Percentiles rank a stretch among this genome's conserved stretches.
These are phyloP conservation scores for Trichoderma pleuroti DNA, from an alignment of 2,329 filamentous ascomycete genomes.

Conservation along the genomic window DNA sequence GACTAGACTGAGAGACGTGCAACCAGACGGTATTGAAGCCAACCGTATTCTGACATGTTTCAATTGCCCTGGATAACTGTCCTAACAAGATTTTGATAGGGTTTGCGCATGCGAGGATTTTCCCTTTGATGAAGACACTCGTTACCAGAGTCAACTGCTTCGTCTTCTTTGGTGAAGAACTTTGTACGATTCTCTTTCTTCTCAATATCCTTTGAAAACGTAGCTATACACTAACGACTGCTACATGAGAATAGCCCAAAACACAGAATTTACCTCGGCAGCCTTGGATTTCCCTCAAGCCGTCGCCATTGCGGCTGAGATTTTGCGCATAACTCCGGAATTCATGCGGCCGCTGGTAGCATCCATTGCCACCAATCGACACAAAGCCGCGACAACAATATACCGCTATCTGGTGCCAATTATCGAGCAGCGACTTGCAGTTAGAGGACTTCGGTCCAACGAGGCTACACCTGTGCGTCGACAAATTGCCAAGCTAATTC, in stretches of 20 bases:
- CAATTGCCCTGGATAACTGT: too few species aligned
- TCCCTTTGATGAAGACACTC: neutral
- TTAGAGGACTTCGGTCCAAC: neutral
- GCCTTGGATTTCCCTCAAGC: neutral
- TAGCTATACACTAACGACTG: too few species aligned
- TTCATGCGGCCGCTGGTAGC: neutral
- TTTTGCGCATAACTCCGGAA: neutral
- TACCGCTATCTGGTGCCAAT: neutral
- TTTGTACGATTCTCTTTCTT: neutral
- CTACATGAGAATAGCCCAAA: neutral
- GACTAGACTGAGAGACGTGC: neutral
- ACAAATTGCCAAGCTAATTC: neutral
- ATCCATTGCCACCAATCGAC: neutral
- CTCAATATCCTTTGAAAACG: neutral
- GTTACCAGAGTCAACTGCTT: neutral
- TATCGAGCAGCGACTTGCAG: neutral
- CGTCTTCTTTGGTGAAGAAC: neutral
- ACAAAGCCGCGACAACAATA: neutral
- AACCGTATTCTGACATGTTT: neutral
- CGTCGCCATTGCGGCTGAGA: neutral
- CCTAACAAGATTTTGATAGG: too few species aligned
- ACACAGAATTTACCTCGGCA: neutral
- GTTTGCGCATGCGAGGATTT: neutral
- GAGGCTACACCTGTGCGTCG: neutral
- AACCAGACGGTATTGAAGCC: neutral